Conservation (phyloP, 352 stramenopile genomes). For the Globisporangium iwayamae region DNA sequence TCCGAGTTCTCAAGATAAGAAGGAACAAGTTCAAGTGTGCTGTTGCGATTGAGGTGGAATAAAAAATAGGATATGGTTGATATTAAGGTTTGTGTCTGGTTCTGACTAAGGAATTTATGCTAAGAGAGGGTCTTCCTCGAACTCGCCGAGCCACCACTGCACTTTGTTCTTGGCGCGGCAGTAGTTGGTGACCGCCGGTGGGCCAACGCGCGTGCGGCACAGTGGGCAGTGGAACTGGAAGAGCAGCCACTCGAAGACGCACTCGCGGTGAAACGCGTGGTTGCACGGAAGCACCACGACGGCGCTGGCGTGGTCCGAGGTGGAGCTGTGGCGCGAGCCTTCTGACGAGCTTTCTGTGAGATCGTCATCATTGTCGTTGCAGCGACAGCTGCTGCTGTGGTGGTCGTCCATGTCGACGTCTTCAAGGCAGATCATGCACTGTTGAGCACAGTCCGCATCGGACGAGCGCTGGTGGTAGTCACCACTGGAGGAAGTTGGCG, state of each 20-base stretch:
- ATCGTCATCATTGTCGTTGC: constrained; percentile 2
- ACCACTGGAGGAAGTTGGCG: constrained; percentile 8
- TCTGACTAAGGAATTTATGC: not conserved
- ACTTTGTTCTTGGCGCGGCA: constrained; percentile 50
- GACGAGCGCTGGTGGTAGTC: constrained; percentile 7
- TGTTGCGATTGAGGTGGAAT: not conserved
- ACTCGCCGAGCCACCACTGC: constrained; percentile 69
- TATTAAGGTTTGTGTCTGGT: constrained; percentile 68
- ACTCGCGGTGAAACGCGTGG: constrained; percentile 70
- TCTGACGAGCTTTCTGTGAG: not conserved
- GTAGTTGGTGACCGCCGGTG: constrained; percentile 53
- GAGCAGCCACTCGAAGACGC: constrained; percentile 71
- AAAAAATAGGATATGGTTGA: constrained; percentile 24
- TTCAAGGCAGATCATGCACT: constrained; percentile 19
- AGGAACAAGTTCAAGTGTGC: not conserved
- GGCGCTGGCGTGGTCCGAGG: not conserved
- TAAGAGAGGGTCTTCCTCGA: constrained; percentile 48
- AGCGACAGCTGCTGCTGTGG: constrained; percentile 4
- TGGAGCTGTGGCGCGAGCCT: not conserved
- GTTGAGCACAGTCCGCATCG: constrained; percentile 5
- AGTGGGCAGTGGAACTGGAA: constrained; percentile 72
- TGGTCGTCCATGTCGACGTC: constrained; percentile 13
- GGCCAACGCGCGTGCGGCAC: constrained; percentile 51
- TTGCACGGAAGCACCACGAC: constrained; percentile 48
- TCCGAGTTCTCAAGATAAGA: not conserved